Percentiles rank a stretch among this genome's conserved stretches.
Evolutionary conservation across 805 yeast species (phyloP).

Genomic region (Candida yuanshanica): DNA sequence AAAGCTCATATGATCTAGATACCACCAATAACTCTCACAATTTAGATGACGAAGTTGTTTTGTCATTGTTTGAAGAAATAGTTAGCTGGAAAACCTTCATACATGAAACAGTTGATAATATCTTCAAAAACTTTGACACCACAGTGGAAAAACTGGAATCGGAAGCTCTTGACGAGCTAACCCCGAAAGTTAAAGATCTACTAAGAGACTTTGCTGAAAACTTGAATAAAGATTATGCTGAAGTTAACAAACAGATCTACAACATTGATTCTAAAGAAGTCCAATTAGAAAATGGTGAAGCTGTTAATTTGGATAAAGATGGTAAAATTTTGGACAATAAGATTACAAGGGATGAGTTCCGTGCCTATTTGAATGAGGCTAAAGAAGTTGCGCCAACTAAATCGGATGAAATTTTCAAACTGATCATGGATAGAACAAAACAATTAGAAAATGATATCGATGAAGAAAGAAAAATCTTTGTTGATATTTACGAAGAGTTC

Average conservation of each 20-base stretch:
- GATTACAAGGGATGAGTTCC: conserved; percentile 41
- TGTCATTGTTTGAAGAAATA: conserved; percentile 29
- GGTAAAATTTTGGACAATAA: conserved; percentile 31
- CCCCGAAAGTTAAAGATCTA: conserved; percentile 28
- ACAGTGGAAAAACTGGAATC: conserved; percentile 29
- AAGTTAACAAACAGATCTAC: conserved; percentile 28
- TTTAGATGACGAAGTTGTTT: conserved; percentile 3
- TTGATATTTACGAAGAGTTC: conserved; percentile 70
- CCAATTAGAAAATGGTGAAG: conserved; percentile 27
- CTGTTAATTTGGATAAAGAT: conserved; percentile 28
- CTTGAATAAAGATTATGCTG: conserved; percentile 23
- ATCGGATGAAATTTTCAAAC: conserved; percentile 28
- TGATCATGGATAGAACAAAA: conserved; percentile 26
- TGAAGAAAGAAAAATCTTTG: conserved; percentile 36
- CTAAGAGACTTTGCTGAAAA: conserved; percentile 28
- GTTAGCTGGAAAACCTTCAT: conserved; percentile 31
- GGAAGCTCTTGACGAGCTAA: conserved; percentile 22
- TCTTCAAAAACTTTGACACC: conserved; percentile 32
- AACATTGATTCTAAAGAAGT: conserved; percentile 33
- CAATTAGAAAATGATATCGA: conserved; percentile 32
- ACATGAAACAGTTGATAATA: conserved; percentile 32
- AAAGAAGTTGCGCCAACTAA: conserved; percentile 25
- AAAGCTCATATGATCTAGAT: background rate
- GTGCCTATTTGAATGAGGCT: conserved; percentile 35
- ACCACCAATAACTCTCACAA: conserved; percentile 4